Evolutionary conservation across 768 basidiomycete genomes (phyloP).

Genomic region (Tulasnella sp.): DNA sequence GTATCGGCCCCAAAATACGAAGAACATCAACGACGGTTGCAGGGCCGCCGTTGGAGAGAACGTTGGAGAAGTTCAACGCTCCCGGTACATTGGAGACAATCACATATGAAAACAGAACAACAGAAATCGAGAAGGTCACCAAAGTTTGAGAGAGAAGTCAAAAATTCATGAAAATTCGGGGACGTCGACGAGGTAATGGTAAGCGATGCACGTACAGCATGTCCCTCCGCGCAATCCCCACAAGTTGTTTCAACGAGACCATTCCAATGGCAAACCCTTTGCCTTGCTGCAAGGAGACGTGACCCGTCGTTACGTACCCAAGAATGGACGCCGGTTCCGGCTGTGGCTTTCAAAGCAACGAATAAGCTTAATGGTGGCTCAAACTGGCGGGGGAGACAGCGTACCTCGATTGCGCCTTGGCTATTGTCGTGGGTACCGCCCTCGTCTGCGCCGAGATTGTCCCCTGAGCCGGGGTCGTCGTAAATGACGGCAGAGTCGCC

Average conservation of each 20-base stretch:
- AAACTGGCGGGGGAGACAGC: background rate
- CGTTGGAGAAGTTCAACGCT: no score
- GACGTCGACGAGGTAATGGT: no score
- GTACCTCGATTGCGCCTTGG: background rate
- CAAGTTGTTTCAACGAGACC: conserved; percentile 42
- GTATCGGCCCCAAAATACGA: no score
- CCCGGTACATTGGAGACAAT: no score
- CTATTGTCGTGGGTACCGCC: background rate
- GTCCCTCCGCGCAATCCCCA: conserved; percentile 22
- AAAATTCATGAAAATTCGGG: no score
- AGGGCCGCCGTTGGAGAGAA: no score
- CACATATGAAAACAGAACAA: no score
- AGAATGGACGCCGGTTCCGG: conserved; percentile 41
- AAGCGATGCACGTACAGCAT: conserved; percentile 7
- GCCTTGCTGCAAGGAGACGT: conserved; percentile 67
- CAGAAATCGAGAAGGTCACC: no score
- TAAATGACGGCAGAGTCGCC: conserved; percentile 67
- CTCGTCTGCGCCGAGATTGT: background rate
- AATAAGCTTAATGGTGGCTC: background rate
- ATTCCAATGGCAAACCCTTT: conserved; percentile 67
- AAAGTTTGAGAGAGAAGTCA: no score
- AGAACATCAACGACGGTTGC: no score
- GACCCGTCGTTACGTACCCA: conserved; percentile 77
- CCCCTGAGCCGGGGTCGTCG: conserved; percentile 37
- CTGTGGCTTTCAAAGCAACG: conserved; percentile 36